phyloP scores from a whole-genome alignment of 1,284 basidiomycete species.

The Pseudozyma thailandica region DNA sequence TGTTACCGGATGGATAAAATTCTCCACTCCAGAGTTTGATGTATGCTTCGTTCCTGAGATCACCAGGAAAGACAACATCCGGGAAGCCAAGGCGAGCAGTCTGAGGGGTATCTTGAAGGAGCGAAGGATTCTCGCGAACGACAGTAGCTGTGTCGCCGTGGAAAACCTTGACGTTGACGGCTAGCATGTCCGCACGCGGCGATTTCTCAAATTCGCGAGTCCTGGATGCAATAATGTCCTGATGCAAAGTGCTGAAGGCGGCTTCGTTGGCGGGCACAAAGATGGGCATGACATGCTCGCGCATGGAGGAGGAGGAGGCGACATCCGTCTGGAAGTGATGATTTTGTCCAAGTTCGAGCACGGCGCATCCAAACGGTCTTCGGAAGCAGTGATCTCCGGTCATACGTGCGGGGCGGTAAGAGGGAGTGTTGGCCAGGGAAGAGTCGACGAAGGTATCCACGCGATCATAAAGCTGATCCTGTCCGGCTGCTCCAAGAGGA shows the following conservation, averaged over 20 bases:
- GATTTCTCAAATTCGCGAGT: conserved; percentile 85
- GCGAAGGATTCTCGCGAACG: conserved; percentile 83
- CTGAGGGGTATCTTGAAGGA: conserved; percentile 83
- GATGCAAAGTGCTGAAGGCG: conserved; percentile 90
- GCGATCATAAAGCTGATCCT: conserved; percentile 33
- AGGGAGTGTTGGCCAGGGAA: conserved; percentile 42
- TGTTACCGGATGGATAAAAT: conserved; percentile 57
- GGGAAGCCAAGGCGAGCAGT: conserved; percentile 94
- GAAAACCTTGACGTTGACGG: conserved; percentile 89
- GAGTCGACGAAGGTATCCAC: conserved; percentile 31
- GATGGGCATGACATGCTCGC: conserved; percentile 89
- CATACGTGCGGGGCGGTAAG: conserved; percentile 51
- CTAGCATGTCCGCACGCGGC: conserved; percentile 83
- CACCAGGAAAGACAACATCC: conserved; percentile 93
- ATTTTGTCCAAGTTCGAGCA: conserved; percentile 81
- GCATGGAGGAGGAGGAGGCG: conserved; percentile 48
- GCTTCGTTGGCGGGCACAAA: conserved; percentile 83
- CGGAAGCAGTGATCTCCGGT: conserved; percentile 72
- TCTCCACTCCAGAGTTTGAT: conserved; percentile 73
- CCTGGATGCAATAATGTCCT: conserved; percentile 87
- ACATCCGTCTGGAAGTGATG: conserved; percentile 73
- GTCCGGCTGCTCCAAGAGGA: conserved; percentile 36
- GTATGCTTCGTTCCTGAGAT: conserved; percentile 91
- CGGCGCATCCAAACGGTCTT: conserved; percentile 91
- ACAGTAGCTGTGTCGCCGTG: conserved; percentile 81